phyloP scores from a whole-genome alignment of 441 rosid genomes.

The Pelargonium myrrhifolium region DNA sequence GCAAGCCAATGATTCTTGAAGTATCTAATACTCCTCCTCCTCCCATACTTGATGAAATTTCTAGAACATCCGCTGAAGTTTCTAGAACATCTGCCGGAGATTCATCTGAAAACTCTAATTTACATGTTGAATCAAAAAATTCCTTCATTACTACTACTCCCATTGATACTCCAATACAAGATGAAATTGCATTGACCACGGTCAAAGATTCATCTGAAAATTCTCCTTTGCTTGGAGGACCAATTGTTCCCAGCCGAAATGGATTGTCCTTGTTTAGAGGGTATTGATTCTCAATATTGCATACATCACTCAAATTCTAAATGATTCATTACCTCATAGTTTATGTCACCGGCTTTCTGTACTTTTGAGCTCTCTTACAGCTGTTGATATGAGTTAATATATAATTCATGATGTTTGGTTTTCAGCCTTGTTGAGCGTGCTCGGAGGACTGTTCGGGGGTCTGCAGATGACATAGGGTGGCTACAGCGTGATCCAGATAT shows the following conservation, averaged over 20 bases:
- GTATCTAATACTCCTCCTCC: constrained; percentile 37
- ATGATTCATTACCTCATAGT: not conserved
- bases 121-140: constrained; percentile 23
- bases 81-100: constrained; percentile 31
- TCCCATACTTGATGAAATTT: constrained; percentile 26
- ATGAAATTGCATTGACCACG: not conserved
- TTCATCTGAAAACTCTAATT: constrained; percentile 32
- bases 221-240: constrained; percentile 18
- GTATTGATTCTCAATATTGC: constrained; percentile 32
- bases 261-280: constrained; percentile 77
- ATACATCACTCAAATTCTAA: constrained; percentile 12
- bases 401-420: constrained; percentile 12
- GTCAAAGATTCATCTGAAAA: not conserved
- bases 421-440: constrained; percentile 82
- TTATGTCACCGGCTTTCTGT: not conserved
- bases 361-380: not conserved
- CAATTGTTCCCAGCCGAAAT: constrained; percentile 32
- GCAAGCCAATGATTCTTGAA: constrained; percentile 34
- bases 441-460: constrained; percentile 83
- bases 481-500: constrained; percentile 55
- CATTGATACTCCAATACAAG: not conserved
- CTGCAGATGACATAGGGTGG: constrained; percentile 97
- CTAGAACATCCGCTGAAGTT: constrained; percentile 31
- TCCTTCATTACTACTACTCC: not conserved
- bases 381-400: constrained; percentile 4